phyloP scores from a whole-genome alignment of 148 eudicot species.

The Nyssa sinensis region DNA sequence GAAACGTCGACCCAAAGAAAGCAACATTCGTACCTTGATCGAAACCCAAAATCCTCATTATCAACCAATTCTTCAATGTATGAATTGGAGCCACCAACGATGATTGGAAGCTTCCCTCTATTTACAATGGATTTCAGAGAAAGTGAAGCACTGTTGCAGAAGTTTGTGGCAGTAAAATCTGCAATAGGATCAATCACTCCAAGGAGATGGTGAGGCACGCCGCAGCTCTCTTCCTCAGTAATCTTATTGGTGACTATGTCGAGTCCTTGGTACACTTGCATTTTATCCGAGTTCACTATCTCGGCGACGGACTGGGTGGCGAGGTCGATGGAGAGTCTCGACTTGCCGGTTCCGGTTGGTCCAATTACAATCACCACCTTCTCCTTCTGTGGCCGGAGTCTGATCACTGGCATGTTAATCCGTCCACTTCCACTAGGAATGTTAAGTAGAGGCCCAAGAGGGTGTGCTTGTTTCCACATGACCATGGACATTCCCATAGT shows the following conservation, averaged over 20 bases:
- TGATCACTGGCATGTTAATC: too few relatives aligned
- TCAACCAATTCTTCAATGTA: constrained; percentile 50
- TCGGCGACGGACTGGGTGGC: constrained; percentile 59
- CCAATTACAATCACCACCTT: constrained; percentile 83
- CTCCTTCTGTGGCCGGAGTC: constrained; percentile 36
- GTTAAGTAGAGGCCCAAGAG: constrained; percentile 37
- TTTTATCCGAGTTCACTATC: constrained; percentile 80
- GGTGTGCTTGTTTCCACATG: constrained; percentile 45
- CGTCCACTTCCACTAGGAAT: constrained; percentile 27
- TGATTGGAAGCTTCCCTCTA: constrained; percentile 51
- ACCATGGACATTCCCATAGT: constrained; percentile 36
- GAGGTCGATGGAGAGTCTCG: constrained; percentile 73
- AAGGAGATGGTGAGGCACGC: constrained; percentile 76
- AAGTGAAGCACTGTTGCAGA: constrained; percentile 44
- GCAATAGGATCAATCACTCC: constrained; percentile 42
- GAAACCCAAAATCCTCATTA: constrained; percentile 25
- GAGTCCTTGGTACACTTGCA: constrained; percentile 73
- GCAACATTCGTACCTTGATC: constrained; percentile 55
- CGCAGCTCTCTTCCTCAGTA: constrained; percentile 55
- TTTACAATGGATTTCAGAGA: constrained; percentile 34
- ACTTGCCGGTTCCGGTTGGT: constrained; percentile 87
- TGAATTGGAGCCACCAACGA: constrained; percentile 82
- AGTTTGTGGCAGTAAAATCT: constrained; percentile 53
- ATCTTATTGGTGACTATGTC: constrained; percentile 75
- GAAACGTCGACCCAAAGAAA: constrained; percentile 78